Percentiles rank a stretch among this genome's conserved stretches.
Conservation (phyloP, 2,329 filamentous ascomycete genomes). For the Neonectria magnoliae region DNA sequence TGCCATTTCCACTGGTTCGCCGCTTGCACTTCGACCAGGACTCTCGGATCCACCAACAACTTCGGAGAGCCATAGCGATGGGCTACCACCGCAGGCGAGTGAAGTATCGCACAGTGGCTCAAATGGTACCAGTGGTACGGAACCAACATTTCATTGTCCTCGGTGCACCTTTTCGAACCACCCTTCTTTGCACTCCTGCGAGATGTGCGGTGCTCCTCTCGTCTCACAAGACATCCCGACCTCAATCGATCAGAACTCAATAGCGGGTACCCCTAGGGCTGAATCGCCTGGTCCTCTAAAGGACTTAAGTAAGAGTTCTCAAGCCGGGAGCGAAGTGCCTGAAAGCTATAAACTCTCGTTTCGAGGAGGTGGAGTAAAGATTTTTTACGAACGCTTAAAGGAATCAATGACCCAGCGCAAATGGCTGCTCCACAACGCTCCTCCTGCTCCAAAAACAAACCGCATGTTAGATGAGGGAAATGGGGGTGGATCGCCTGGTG, state of each 20-base stretch:
- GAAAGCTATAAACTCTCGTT: slow-evolving; percentile 94
- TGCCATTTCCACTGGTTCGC: slow-evolving; percentile 24
- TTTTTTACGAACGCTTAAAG: slow-evolving; percentile 90
- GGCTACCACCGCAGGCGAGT: slow-evolving; percentile 2
- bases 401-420: slow-evolving; percentile 90
- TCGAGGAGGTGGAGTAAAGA: slow-evolving; percentile 85
- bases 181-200: slow-evolving; percentile 84
- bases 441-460: slow-evolving; percentile 78
- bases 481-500: slow-evolving; percentile 40
- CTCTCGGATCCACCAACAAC: slow-evolving; percentile 23
- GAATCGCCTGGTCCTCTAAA: slow-evolving; percentile 84
- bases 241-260: slow-evolving; percentile 46
- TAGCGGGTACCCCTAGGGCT: slow-evolving; percentile 57
- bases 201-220: slow-evolving; percentile 88
- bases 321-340: slow-evolving; percentile 61
- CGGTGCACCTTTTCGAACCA: slow-evolving; percentile 96
- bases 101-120: slow-evolving; percentile 3
- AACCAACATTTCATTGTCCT: slow-evolving; percentile 72
- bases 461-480: slow-evolving; percentile 49
- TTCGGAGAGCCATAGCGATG: slow-evolving; percentile 20
- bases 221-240: slow-evolving; percentile 61
- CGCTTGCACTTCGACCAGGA: slow-evolving; percentile 46
- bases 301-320: slow-evolving; percentile 46
- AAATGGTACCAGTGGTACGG: slow-evolving; percentile 21
- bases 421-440: slow-evolving; percentile 92